Evolutionary conservation across 2,329 filamentous ascomycete genomes (phyloP), one percentile per base, ranked within the genome.

Genomic region (Penicillium brevicompactum): DNA sequence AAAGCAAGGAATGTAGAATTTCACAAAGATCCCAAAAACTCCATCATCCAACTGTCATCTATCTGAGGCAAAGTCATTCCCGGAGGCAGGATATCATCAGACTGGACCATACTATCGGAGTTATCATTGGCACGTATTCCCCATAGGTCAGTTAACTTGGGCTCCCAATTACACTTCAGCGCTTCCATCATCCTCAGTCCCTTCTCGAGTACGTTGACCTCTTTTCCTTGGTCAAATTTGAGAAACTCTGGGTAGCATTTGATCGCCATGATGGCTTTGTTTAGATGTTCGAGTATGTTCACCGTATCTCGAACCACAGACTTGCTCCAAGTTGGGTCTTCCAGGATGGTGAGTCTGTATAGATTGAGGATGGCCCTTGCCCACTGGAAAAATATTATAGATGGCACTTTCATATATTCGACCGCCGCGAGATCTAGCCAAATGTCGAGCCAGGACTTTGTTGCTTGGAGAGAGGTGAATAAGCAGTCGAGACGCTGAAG

Each of bases 311-410:
- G 62, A 5, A 69, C 65, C 50, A 65, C 49, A 9, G 30, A 58
- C 32, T 49, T 61, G 30, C 68, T 66, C 67, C 67, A 70, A 24
- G 58, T 52, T 10, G 66, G 67, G 45, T 69, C 65, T 4, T 70
- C 65, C 18, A 70, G 43, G 3, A 53, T 58, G 31, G 58, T 62
- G 14, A 70, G 63, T 34, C 57, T 62, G 51, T 60, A 67, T 8
- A 69, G 46, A 31, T 48, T 58, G 37, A 67, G 50, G 7, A 69
- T 46, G 18, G 54, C 55, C 13, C 63, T 56, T 2, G 58, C 54
- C 31, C 67, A 64, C 45, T 70, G 65, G 34, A 61, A 65, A 51
- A 62, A 67, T 2, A 67, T 45, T 1, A 59, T 55, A 34, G 66
- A 67, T 2, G 64, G 54, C 8, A 66, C 30, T 14, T 49, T 53